Conservation (phyloP, 345 rosid genomes). For the Acer yangbiense region DNA sequence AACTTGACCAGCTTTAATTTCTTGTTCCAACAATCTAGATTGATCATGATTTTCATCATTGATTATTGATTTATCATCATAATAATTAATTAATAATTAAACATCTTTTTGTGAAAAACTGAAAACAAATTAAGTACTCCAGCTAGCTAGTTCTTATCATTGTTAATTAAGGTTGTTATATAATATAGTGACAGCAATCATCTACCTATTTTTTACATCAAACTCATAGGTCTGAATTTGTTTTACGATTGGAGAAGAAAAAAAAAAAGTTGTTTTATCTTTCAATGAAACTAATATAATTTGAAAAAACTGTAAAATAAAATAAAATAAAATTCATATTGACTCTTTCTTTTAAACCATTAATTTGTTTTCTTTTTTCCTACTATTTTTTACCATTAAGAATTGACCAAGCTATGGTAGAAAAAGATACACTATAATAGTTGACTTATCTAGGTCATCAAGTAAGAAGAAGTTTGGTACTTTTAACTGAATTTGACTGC, state of each 20-base stretch:
- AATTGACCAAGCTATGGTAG: neutral
- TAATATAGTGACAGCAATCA: too few species aligned
- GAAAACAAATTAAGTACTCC: too few species aligned
- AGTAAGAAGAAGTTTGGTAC: neutral
- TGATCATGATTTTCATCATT: too few species aligned
- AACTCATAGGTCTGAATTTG: too few species aligned
- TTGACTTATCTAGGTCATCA: conserved; percentile 34
- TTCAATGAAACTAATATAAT: too few species aligned
- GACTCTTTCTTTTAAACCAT: too few species aligned
- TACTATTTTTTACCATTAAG: neutral
- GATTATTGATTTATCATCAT: neutral
- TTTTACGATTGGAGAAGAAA: too few species aligned
- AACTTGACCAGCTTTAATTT: conserved; percentile 15
- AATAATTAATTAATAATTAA: neutral
- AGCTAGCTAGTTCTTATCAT: too few species aligned
- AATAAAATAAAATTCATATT: too few species aligned
- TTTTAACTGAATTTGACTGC: conserved; percentile 34
- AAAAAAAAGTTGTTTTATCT: too few species aligned
- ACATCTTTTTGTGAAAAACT: neutral
- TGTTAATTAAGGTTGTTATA: neutral
- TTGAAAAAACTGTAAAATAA: too few species aligned
- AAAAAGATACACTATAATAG: conserved; percentile 15
- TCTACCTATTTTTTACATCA: too few species aligned
- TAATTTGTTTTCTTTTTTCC: neutral
- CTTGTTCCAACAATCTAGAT: neutral